Evolutionary conservation across 768 basidiomycete genomes (phyloP).

Genomic region (Hysterangium stoloniferum): DNA sequence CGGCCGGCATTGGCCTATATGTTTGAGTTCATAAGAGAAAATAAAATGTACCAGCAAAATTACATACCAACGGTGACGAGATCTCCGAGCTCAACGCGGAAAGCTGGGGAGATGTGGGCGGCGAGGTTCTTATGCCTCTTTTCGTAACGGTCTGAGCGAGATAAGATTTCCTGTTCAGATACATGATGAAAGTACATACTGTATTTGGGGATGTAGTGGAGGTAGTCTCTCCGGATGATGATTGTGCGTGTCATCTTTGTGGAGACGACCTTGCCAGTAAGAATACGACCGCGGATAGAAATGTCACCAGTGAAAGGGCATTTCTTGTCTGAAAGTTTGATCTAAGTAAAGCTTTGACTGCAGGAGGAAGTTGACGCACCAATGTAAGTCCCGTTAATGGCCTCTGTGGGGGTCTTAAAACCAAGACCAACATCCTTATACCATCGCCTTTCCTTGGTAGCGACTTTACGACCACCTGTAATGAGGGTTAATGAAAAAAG

Average conservation of each 20-base stretch:
- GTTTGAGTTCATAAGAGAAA: neutral
- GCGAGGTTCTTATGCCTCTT: slow-evolving; percentile 99
- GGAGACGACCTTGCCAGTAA: slow-evolving; percentile 95
- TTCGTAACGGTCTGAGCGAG: slow-evolving; percentile 87
- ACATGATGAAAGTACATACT: slow-evolving; percentile 44
- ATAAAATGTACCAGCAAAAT: neutral
- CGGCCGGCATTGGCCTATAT: slow-evolving; percentile 92
- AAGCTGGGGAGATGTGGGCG: slow-evolving; percentile 94
- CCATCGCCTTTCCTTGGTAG: slow-evolving; percentile 96
- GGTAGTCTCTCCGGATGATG: slow-evolving; percentile 91
- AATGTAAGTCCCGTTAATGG: slow-evolving; percentile 93
- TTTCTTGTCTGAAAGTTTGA: slow-evolving; percentile 76
- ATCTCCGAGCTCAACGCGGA: slow-evolving; percentile 96
- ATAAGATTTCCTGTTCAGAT: slow-evolving; percentile 12
- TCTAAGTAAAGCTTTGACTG: neutral
- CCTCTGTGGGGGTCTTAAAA: slow-evolving; percentile 94
- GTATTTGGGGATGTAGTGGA: slow-evolving; percentile 98
- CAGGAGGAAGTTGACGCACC: slow-evolving; percentile 44
- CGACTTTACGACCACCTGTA: slow-evolving; percentile 80
- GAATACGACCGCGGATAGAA: slow-evolving; percentile 97
- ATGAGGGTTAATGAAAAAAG: neutral
- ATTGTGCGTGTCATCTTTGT: slow-evolving; percentile 99
- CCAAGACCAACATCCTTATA: slow-evolving; percentile 98
- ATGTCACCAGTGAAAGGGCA: slow-evolving; percentile 97
- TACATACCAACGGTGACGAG: slow-evolving; percentile 87